Evolutionary conservation across 768 basidiomycete species (phyloP).

Genomic region (Amanita subjunquillea): DNA sequence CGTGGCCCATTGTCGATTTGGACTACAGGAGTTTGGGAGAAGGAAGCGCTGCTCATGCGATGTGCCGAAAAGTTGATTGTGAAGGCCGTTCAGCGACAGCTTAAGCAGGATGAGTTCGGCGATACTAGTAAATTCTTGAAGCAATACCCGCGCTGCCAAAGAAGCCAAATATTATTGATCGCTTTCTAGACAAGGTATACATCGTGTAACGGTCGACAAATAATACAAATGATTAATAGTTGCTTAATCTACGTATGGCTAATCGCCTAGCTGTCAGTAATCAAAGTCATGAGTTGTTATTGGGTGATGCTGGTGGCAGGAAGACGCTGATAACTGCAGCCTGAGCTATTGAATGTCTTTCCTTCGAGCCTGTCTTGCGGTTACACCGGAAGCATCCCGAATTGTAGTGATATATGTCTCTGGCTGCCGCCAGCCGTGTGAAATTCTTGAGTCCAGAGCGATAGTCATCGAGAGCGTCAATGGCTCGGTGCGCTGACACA

Average conservation of each 20-base stretch:
- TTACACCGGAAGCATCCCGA: constrained; percentile 13
- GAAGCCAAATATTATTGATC: constrained; percentile 4
- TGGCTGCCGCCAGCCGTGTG: constrained; percentile 21
- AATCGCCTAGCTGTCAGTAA: too few relatives aligned
- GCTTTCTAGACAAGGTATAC: constrained; percentile 3
- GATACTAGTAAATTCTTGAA: constrained; percentile 21
- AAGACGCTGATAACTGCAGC: constrained; percentile 1
- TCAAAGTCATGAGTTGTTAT: neutral
- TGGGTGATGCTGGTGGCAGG: neutral
- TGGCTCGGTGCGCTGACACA: constrained; percentile 21
- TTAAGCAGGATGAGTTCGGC: constrained; percentile 13
- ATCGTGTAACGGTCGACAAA: neutral
- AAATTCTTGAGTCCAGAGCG: constrained; percentile 23
- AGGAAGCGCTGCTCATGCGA: constrained; percentile 52
- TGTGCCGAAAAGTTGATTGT: constrained; percentile 47
- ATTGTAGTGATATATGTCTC: constrained; percentile 20
- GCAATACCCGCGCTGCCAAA: constrained; percentile 9
- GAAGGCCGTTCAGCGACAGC: constrained; percentile 32
- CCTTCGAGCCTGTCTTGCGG: neutral
- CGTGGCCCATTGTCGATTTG: constrained; percentile 54
- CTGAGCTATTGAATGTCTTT: neutral
- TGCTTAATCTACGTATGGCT: neutral
- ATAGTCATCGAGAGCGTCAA: constrained; percentile 23
- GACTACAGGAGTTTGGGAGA: constrained; percentile 64
- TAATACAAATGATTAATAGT: too few relatives aligned